A percentile compares a stretch with the other conserved stretches of the same genome.
These are phyloP conservation scores for Trichocladium uniseriatum DNA, from an alignment of 495 filamentous ascomycete genomes.

Conservation along the genomic window DNA sequence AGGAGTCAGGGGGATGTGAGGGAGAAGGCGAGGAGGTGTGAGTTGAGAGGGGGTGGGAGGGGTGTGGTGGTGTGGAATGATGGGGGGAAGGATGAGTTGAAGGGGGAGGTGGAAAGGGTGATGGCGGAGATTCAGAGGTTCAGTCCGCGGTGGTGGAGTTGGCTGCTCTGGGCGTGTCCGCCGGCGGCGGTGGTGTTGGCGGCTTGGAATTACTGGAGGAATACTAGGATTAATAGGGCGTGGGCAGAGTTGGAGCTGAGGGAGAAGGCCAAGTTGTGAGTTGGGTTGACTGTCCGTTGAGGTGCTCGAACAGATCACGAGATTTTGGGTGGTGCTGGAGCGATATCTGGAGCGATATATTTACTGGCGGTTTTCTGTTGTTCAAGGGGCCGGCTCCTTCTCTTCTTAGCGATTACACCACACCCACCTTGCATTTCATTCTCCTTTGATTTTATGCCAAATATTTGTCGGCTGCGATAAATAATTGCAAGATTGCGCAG, in stretches of 20 bases:
- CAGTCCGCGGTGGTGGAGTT: slow-evolving; percentile 75
- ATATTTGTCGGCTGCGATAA: no score
- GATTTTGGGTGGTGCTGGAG: no score
- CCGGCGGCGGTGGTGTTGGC: slow-evolving; percentile 58
- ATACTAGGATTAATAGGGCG: slow-evolving; percentile 52
- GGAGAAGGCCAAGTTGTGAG: slow-evolving; percentile 60
- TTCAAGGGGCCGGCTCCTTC: no score
- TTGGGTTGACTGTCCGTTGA: no score
- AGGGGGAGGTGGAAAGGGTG: slow-evolving; percentile 50
- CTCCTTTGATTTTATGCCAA: no score
- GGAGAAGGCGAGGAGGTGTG: slow-evolving; percentile 66
- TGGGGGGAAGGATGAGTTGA: slow-evolving; percentile 55
- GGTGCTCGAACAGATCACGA: no score
- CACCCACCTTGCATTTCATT: no score
- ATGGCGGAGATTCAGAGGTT: slow-evolving; percentile 49
- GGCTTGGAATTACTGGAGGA: slow-evolving; percentile 56
- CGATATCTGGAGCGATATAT: no score
- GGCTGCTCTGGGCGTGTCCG: slow-evolving; percentile 60
- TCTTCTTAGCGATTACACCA: no score
- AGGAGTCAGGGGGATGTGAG: slow-evolving; percentile 72
- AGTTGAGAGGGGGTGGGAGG: slow-evolving; percentile 48
- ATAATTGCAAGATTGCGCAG: no score
- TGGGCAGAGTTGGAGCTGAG: slow-evolving; percentile 60
- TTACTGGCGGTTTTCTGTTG: not conserved
- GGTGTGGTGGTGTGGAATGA: slow-evolving; percentile 89